phyloP scores from a whole-genome alignment of 306 rosid genomes.

The Canavalia gladiata region DNA sequence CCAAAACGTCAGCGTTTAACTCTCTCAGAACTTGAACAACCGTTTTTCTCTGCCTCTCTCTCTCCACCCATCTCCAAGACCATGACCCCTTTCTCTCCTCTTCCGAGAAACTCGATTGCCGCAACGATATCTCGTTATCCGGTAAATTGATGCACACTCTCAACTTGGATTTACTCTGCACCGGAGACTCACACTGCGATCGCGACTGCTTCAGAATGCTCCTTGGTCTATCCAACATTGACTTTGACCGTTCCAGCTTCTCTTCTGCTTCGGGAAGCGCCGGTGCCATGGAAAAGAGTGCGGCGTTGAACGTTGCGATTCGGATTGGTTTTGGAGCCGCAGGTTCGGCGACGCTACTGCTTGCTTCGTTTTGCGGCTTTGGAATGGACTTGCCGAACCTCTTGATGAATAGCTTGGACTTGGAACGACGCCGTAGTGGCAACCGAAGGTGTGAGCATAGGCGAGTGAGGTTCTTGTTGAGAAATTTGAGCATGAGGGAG shows the following conservation, averaged over 20 bases:
- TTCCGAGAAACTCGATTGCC: constrained; percentile 68
- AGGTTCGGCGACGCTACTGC: constrained; percentile 14
- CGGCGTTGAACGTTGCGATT: constrained; percentile 84
- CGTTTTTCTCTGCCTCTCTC: constrained; percentile 45
- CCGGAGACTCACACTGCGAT: constrained; percentile 41
- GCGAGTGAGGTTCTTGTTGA: constrained; percentile 62
- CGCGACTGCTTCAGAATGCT: constrained; percentile 65
- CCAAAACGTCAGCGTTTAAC: constrained; percentile 79
- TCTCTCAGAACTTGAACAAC: constrained; percentile 77
- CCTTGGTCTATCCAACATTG: constrained; percentile 51
- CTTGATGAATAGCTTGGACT: constrained; percentile 44
- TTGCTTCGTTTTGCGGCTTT: constrained; percentile 41
- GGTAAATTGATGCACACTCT: constrained; percentile 84
- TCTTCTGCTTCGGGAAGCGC: constrained; percentile 58
- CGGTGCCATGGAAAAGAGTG: constrained; percentile 84
- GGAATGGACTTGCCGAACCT: constrained; percentile 53
- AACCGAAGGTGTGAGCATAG: constrained; percentile 64
- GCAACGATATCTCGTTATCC: constrained; percentile 79
- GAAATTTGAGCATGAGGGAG: constrained; percentile 59
- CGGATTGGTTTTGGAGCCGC: constrained; percentile 47
- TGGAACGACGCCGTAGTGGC: constrained; percentile 57
- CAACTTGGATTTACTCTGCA: constrained; percentile 57
- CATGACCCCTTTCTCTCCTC: constrained; percentile 45
- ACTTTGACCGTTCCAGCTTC: constrained; percentile 17
- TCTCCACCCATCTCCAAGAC: neutral